Evolutionary conservation across 2,329 filamentous ascomycete species (phyloP), one percentile per base, ranked within the genome.

Genomic region (Diplodia seriata): DNA sequence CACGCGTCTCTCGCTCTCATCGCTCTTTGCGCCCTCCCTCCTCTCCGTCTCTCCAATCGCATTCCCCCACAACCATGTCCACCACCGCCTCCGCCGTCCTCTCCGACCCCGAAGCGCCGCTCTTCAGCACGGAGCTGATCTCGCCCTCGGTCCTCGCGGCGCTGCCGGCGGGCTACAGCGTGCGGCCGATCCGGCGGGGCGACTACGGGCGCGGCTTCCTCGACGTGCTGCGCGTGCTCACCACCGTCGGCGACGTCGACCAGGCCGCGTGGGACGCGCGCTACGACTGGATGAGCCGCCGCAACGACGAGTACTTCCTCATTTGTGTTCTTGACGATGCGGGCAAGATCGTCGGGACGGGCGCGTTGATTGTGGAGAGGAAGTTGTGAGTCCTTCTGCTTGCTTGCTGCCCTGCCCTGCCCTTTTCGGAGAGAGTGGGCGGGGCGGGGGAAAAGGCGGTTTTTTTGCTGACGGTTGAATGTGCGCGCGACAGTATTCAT

Each of bases 181-280:
- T 97, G 76, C 93, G 95, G 31, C 89, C 94, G 0, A 85, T 98
- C 61, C 88, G 90, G 73, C 87, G 87, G 73, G 86, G 85, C 74
- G 95, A 99, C 81, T 97, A 90, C 81, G 82, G 86, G 68, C 86
- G 85, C 40, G 93, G 93, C 70, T 97, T 97, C 80, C 89, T 99
- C 73, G 93, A 97, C 76, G 94, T 95, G 69, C 84, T 99, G 71
- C 89, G 93, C 55, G 93, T 97, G 47, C 85, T 99, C 74, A 98
- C 95, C 2, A 95, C 92, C 8, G 94, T 98, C 29, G 95, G 95
- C 71, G 93, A 97, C 70, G 90, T 97, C 72, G 86, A 85, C 57
- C 86, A 91, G 77, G 86, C 88, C 69, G 73, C 75, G 69, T 98
- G 94, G 84, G 85, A 89, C 73, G 85, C 90, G 76, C 89, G 93